Percentiles rank a stretch among this genome's conserved stretches.
Evolutionary conservation across 2,329 filamentous ascomycete genomes (phyloP).

Genomic region (Calonectria naviculata): DNA sequence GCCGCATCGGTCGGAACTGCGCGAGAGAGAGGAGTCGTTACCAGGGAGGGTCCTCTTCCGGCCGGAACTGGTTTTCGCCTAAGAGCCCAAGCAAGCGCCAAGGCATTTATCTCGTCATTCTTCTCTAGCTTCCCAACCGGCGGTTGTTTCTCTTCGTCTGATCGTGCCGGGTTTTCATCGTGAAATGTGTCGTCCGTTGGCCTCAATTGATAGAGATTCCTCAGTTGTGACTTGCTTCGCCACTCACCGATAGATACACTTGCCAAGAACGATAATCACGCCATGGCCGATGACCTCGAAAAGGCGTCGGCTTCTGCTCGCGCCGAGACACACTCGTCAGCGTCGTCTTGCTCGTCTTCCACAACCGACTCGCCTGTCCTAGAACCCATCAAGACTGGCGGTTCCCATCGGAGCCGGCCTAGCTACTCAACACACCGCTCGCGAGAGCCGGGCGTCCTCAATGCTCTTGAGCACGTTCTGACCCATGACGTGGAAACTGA

Average conservation of each 20-base stretch:
- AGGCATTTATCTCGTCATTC: neutral
- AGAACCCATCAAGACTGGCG: constrained; percentile 39
- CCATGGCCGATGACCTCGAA: constrained; percentile 36
- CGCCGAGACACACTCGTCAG: constrained; percentile 25
- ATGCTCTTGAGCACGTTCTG: constrained; percentile 51
- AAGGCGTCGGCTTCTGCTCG: constrained; percentile 27
- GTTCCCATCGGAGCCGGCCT: constrained; percentile 32
- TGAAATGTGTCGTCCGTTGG: constrained; percentile 20
- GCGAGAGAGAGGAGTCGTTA: constrained; percentile 9
- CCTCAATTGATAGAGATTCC: constrained; percentile 3
- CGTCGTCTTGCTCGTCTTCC: constrained; percentile 22
- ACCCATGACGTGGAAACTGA: constrained; percentile 52
- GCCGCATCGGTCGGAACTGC: constrained; percentile 33
- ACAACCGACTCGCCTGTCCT: constrained; percentile 33
- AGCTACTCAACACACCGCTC: constrained; percentile 24
- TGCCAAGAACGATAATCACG: neutral
- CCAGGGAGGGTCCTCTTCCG: constrained; percentile 11
- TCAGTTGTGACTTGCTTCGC: neutral
- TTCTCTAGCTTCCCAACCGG: neutral
- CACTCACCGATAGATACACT: neutral
- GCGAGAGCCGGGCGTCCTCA: constrained; percentile 43
- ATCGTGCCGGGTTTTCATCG: neutral
- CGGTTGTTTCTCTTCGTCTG: neutral
- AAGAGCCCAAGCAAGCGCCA: constrained; percentile 9
- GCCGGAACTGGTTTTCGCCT: constrained; percentile 2